Evolutionary conservation across 306 rosid genomes (phyloP).

Genomic region (Cucumis cinereus): DNA sequence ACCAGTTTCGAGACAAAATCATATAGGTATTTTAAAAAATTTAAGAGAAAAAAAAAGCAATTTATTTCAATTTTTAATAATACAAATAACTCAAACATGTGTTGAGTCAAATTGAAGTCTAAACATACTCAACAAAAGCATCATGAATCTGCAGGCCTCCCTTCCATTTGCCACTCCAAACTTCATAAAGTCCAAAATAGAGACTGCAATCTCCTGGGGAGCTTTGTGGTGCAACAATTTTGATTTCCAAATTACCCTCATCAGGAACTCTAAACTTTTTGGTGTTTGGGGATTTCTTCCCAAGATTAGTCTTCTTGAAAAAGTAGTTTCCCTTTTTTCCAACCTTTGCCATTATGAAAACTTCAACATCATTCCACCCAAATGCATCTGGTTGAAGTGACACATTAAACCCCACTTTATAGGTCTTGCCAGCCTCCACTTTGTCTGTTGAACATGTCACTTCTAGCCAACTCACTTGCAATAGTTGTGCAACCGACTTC

Average conservation of each 20-base stretch:
- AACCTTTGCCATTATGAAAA: conserved; percentile 57
- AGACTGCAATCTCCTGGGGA: background rate
- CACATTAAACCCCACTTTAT: conserved; percentile 13
- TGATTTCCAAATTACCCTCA: background rate
- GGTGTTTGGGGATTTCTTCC: background rate
- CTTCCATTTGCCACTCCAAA: conserved; percentile 91
- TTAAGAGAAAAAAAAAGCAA: too few species aligned
- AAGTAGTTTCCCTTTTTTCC: conserved; percentile 33
- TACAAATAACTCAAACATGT: background rate
- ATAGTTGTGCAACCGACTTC: conserved; percentile 11
- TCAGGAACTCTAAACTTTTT: background rate
- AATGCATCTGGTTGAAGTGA: conserved; percentile 27
- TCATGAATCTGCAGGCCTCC: conserved; percentile 44
- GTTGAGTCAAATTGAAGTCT: background rate
- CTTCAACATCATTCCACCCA: conserved; percentile 43
- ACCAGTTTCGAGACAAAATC: too few species aligned
- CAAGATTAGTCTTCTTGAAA: background rate
- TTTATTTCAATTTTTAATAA: too few species aligned
- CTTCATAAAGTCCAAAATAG: conserved; percentile 74
- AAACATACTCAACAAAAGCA: conserved; percentile 11
- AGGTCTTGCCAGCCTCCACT: accelerated
- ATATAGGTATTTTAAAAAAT: too few species aligned
- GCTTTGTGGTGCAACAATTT: background rate
- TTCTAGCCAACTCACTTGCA: conserved; percentile 75
- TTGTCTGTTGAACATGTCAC: conserved; percentile 12